A percentile compares a stretch with the other conserved stretches of the same genome.
These are phyloP conservation scores for Candida mesenterica DNA, from an alignment of 1,139 yeast species.

Conservation along the genomic window DNA sequence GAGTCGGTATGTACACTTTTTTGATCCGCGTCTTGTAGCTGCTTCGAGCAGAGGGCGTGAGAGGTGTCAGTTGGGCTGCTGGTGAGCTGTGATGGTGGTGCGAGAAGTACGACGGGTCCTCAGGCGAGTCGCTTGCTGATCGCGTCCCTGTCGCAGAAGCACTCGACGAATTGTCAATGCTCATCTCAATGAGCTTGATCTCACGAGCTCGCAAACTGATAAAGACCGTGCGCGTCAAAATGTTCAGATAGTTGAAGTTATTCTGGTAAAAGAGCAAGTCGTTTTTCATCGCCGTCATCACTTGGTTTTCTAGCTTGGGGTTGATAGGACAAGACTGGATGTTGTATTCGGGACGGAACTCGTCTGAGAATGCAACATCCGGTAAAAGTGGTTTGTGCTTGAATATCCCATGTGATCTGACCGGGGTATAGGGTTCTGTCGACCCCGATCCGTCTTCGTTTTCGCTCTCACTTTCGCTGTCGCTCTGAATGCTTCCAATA, in stretches of 20 bases:
- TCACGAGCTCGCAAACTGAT: conserved; percentile 57
- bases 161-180: conserved; percentile 15
- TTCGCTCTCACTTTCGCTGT: conserved; percentile 1
- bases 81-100: not conserved
- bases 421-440: too few species aligned
- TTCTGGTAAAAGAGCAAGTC: conserved; percentile 48
- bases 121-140: conserved; percentile 1
- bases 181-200: conserved; percentile 51
- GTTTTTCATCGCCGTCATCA: conserved; percentile 53
- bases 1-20: conserved; percentile 36
- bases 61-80: too few species aligned
- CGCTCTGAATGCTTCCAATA: conserved; percentile 9
- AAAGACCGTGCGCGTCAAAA: conserved; percentile 38
- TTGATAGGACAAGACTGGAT: conserved; percentile 50
- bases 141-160: conserved; percentile 1
- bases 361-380: conserved; percentile 50
- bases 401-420: too few species aligned
- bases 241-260: conserved; percentile 31
- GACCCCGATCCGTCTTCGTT: not conserved
- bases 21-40: conserved; percentile 37
- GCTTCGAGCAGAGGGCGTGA: conserved; percentile 13
- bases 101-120: conserved; percentile 1
- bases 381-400: conserved; percentile 24
- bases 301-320: conserved; percentile 52
- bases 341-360: conserved; percentile 51